phyloP scores from a whole-genome alignment of 148 eudicot species.

The Chenopodium suecicum region DNA sequence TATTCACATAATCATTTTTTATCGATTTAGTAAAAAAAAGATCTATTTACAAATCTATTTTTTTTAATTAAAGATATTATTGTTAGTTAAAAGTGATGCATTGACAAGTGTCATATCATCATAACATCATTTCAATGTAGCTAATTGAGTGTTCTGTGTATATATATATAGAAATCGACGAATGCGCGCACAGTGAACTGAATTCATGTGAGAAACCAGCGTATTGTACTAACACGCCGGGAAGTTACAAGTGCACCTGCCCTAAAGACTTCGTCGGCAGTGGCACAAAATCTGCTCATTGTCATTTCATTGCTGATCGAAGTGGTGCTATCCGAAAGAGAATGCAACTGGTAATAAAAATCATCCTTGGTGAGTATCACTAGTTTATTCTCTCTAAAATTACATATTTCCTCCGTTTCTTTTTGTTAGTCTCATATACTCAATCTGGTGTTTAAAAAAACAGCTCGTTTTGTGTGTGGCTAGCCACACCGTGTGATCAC shows the following conservation, averaged over 20 bases:
- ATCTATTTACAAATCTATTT: too few relatives aligned
- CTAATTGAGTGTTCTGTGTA: not conserved
- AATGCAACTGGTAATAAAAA: not conserved
- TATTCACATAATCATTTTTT: too few relatives aligned
- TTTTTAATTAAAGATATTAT: too few relatives aligned
- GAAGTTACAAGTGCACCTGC: constrained; percentile 5
- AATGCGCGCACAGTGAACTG: not conserved
- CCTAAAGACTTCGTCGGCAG: constrained; percentile 13
- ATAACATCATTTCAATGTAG: not conserved
- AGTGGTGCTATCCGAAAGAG: not conserved
- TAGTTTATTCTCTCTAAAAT: not conserved
- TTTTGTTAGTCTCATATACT: too few relatives aligned
- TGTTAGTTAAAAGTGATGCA: too few relatives aligned
- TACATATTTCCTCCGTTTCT: too few relatives aligned
- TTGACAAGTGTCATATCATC: too few relatives aligned
- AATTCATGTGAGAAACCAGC: constrained; percentile 13
- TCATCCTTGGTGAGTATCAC: not conserved
- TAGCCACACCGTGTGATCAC: too few relatives aligned
- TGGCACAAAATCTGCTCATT: not conserved
- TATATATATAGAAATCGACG: not conserved
- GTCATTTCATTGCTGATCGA: not conserved
- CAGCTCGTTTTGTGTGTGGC: too few relatives aligned
- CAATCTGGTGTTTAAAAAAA: too few relatives aligned
- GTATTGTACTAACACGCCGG: not conserved
- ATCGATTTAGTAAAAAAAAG: too few relatives aligned